These are phyloP conservation scores for Daedaleopsis sinensis DNA, from an alignment of 768 basidiomycete genomes.

Conservation along the genomic window DNA sequence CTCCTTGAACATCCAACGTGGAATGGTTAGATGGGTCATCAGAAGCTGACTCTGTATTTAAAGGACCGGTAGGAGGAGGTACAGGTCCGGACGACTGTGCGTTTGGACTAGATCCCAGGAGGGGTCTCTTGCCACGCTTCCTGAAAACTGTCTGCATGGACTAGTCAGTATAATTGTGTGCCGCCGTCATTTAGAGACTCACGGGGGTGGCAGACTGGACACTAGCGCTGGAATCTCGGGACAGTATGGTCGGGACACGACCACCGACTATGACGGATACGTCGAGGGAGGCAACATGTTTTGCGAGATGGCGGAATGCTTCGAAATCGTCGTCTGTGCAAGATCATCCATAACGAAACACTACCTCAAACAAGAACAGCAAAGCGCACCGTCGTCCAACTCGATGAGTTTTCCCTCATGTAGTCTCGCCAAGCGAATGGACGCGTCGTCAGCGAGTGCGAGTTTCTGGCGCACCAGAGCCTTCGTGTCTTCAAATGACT, in stretches of 20 bases:
- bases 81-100: not conserved
- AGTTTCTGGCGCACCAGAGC: conserved; percentile 65
- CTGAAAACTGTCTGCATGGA: not conserved
- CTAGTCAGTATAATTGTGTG: not conserved
- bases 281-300: conserved; percentile 6
- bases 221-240: not conserved
- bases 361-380: not conserved
- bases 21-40: not conserved
- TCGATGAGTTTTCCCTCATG: conserved; percentile 58
- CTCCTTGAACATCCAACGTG: conserved; percentile 11
- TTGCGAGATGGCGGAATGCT: conserved; percentile 58
- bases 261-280: conserved; percentile 14
- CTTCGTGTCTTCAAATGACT: conserved; percentile 60
- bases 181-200: not conserved
- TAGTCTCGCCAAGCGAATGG: conserved; percentile 51
- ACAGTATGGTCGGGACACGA: not conserved
- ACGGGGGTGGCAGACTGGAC: not conserved
- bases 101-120: not conserved
- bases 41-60: not conserved
- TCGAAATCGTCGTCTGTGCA: conserved; percentile 76
- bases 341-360: not conserved
- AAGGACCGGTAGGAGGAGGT: not conserved
- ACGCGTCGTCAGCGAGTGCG: conserved; percentile 42
- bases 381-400: conserved; percentile 71
- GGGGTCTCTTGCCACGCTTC: conserved; percentile 7